phyloP scores from a whole-genome alignment of 306 rosid species.

The Cajanus cajan region DNA sequence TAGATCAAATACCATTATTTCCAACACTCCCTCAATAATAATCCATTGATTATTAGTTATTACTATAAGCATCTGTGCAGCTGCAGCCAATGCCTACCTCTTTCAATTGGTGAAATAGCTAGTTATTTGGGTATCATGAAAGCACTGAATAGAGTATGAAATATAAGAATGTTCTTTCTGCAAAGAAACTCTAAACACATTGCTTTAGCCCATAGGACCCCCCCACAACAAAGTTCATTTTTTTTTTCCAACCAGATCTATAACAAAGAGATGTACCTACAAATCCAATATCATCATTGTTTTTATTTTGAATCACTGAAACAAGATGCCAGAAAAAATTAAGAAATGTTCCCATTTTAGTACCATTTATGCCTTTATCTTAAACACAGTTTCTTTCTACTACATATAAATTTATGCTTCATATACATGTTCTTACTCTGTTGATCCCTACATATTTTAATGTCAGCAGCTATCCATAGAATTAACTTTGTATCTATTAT shows the following conservation, averaged over 20 bases:
- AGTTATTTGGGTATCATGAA: neutral
- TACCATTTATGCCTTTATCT: neutral
- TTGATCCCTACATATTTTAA: neutral
- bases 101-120: neutral
- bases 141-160: neutral
- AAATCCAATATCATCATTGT: neutral
- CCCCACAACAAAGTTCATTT: neutral
- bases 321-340: neutral
- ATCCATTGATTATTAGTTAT: neutral
- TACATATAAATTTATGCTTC: neutral
- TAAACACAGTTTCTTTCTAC: neutral
- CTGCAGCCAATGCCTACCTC: neutral
- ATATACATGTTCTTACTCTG: neutral
- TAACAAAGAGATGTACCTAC: conserved; percentile 11
- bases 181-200: neutral
- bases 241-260: neutral
- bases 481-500: neutral
- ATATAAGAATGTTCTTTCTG: neutral
- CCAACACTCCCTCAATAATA: too few species aligned
- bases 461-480: conserved; percentile 4
- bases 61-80: neutral
- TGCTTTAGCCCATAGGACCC: neutral
- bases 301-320: neutral
- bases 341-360: neutral
- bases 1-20: neutral